Base-by-base conservation (phyloP, 2,329 filamentous ascomycete species). In the Fusarium nelsonii region DNA sequence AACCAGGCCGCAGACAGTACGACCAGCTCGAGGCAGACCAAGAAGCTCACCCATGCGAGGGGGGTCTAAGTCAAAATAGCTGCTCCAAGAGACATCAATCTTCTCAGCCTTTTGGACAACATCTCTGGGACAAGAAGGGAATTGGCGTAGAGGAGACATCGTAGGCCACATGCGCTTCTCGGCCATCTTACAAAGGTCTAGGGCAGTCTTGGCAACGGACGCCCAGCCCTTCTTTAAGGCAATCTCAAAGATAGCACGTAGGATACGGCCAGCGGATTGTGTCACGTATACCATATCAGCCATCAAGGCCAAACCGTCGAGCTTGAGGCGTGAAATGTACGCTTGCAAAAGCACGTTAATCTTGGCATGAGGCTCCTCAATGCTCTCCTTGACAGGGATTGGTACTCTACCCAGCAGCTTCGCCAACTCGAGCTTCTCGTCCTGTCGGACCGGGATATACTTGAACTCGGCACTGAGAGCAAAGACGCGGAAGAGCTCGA, bases 161-260 rank as follows among this genome's bases (percentile, higher is more conserved):
- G 95, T 98, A 15, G 95, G 94, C 96, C 96, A 99, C 97, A 99
- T 99, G 50, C 97, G 88, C 85, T 97, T 97, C 83, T 99, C 96
- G 0, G 95, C 96, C 93, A 97, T 98, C 83, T 99, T 99, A 83
- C 97, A 99, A 54, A 99, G 86, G 74, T 97, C 93, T 41, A 99
- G 84, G 1, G 96, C 94, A 66, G 92, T 93, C 82, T 96, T 97
- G 10, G 96, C 93, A 5, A 98, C 96, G 16, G 90, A 91, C 1
- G 96, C 90, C 95, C 95, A 99, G 34, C 95, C 95, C 80, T 97
- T 97, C 82, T 95, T 97, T 70, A 99, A 82, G n/a, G 92, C 91
- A 56, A 99, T 98, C 81, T 99, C 97, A 71, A 98, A 99, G 50
- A 99, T 91, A 0, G 96, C 96, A 58, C 96, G 90, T 45, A 99